phyloP scores from a whole-genome alignment of 495 filamentous ascomycete species.

The Penicillium coffeae region DNA sequence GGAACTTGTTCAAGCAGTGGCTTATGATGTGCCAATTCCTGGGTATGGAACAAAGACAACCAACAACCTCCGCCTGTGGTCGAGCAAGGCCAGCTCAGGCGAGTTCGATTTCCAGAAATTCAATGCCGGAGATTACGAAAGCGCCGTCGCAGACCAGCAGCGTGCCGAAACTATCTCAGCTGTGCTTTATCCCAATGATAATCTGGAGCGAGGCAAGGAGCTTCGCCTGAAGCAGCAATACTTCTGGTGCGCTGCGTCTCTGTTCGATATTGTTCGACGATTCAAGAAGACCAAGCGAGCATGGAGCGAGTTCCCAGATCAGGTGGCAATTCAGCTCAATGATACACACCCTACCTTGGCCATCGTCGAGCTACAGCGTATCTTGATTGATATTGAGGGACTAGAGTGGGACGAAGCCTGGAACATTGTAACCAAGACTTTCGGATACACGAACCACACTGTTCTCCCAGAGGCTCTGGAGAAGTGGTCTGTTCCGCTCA shows the following conservation, averaged over 20 bases:
- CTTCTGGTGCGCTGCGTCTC: slow-evolving; percentile 97
- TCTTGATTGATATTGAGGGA: slow-evolving; percentile 83
- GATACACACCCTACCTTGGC: slow-evolving; percentile 97
- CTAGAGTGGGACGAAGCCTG: slow-evolving; percentile 94
- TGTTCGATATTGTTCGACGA: slow-evolving; percentile 91
- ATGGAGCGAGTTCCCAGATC: slow-evolving; percentile 90
- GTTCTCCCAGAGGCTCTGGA: slow-evolving; percentile 95
- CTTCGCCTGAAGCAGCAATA: slow-evolving; percentile 98
- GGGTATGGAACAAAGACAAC: slow-evolving; percentile 86
- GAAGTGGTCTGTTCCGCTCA: slow-evolving; percentile 93
- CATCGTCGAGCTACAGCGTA: slow-evolving; percentile 90
- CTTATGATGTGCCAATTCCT: slow-evolving; percentile 93
- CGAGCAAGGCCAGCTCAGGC: slow-evolving; percentile 90
- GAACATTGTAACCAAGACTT: slow-evolving; percentile 71
- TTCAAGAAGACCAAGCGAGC: slow-evolving; percentile 95
- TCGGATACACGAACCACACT: slow-evolving; percentile 97
- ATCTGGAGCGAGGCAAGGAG: slow-evolving; percentile 93
- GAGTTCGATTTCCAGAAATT: slow-evolving; percentile 99
- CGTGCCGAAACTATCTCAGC: slow-evolving; percentile 96
- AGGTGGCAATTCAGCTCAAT: slow-evolving; percentile 96
- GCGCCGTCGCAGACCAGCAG: slow-evolving; percentile 93
- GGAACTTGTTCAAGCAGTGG: slow-evolving; percentile 87
- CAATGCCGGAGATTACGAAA: slow-evolving; percentile 97
- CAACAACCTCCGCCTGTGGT: slow-evolving; percentile 96
- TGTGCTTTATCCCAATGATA: slow-evolving; percentile 96